Base-by-base conservation (phyloP, 805 yeast species). In the Teunomyces lycoperdinae region DNA sequence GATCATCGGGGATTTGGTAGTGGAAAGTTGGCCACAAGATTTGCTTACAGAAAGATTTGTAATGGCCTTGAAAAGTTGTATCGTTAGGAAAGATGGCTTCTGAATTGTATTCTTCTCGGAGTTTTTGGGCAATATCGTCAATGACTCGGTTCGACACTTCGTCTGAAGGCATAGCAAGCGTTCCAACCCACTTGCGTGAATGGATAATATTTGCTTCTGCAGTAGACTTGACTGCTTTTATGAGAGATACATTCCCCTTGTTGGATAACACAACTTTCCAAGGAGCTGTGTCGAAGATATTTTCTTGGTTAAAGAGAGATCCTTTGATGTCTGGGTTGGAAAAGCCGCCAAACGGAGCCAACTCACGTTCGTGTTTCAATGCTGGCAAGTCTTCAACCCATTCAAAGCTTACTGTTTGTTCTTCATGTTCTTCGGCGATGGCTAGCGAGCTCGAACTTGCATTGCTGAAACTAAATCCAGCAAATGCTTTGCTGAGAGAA, bases 1-100 rank as follows among this genome's bases (percentile, higher is more conserved):
- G 95, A 61, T 91, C 85, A 65, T 94, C 98, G 0, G 98, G 98
- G 33, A 92, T 88, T 65, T 92, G 97, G 63, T 94, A 94, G 57
- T 81, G 84, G 53, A 94, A 77, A 2, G 97, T 89, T 29, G 99
- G 99, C 98, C 98, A 94, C 51, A 94, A 71, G 34, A 94, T 88
- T 60, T 91, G 95, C 66, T 94, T 94, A 66, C 97, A 92, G 64
- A 87, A 94, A 45, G 89, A 87, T 49, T 82, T 83, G 66, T 94
- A 94, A 61, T 91, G 96, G 16, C 97, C 97, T 59, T 86, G 87
- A 57, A 89, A 89, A 0, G 89, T 83, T 28, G 80, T 67, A 65
- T 94, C 98, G 54, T 80, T 80, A 2, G 92, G 83, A 50, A 80
- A 81, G 2, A 90, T 87, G 0, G 89, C 81, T 49, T 77, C 78